These are phyloP conservation scores for Salvia hispanica DNA, from an alignment of 257 asterid genomes.

Conservation along the genomic window DNA sequence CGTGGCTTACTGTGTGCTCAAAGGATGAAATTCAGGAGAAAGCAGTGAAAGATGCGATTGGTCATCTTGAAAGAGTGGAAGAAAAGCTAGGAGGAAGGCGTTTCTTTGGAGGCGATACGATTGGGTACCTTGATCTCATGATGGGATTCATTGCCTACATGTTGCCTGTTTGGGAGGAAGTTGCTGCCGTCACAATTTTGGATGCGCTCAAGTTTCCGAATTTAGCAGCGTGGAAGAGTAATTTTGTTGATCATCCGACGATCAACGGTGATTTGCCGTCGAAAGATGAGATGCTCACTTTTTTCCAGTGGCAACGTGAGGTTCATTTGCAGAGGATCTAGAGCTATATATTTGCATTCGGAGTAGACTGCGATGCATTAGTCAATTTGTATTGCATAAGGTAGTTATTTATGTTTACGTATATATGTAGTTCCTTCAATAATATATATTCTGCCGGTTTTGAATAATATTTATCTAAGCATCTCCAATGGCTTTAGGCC, in stretches of 20 bases:
- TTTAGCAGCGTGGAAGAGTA: constrained; percentile 22
- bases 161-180: constrained; percentile 45
- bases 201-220: constrained; percentile 34
- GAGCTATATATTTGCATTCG: background rate
- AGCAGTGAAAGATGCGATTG: constrained; percentile 32
- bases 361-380: no score
- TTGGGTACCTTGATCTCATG: constrained; percentile 44
- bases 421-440: no score
- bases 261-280: constrained; percentile 35
- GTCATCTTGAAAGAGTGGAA: constrained; percentile 39
- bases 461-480: no score
- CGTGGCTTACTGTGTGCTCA: constrained; percentile 29
- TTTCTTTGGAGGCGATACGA: constrained; percentile 48
- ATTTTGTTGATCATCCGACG: constrained; percentile 26
- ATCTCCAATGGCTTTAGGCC: no score
- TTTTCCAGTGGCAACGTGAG: constrained; percentile 31
- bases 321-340: background rate
- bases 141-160: constrained; percentile 39
- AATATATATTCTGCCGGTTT: no score
- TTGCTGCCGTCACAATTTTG: constrained; percentile 33
- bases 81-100: constrained; percentile 31
- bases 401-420: no score
- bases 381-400: no score
- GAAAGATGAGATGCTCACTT: constrained; percentile 21
- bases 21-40: constrained; percentile 37